Evolutionary conservation across 495 filamentous ascomycete genomes (phyloP).

Genomic region (Lineolata rhizophorae): DNA sequence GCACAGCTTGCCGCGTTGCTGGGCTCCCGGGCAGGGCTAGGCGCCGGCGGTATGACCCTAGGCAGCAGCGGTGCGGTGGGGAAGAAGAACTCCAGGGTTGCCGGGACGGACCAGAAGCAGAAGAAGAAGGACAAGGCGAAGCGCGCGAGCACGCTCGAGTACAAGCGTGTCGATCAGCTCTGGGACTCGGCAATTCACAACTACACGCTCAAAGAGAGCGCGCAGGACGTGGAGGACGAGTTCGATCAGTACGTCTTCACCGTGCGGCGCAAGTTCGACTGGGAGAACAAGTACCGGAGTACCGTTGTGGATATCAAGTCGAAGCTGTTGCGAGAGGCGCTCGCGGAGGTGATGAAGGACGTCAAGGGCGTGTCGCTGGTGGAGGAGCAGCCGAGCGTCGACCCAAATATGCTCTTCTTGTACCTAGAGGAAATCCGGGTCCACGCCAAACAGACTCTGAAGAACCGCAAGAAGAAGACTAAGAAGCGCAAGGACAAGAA

Average conservation of each 20-base stretch:
- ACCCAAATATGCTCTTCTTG: constrained; percentile 77
- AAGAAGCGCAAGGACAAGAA: constrained; percentile 44
- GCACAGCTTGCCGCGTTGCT: too few relatives aligned
- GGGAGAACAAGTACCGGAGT: constrained; percentile 64
- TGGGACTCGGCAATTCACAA: constrained; percentile 40
- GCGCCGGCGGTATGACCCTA: too few relatives aligned
- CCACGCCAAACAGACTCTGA: constrained; percentile 22
- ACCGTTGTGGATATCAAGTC: constrained; percentile 78
- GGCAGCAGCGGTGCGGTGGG: too few relatives aligned
- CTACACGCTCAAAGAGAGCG: constrained; percentile 64
- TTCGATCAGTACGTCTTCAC: constrained; percentile 76
- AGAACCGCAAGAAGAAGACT: constrained; percentile 40
- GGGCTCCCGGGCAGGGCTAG: too few relatives aligned
- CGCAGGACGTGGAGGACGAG: constrained; percentile 50
- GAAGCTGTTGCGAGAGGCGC: constrained; percentile 47
- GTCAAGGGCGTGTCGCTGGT: constrained; percentile 66
- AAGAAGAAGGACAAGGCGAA: constrained; percentile 5
- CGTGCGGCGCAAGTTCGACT: constrained; percentile 66
- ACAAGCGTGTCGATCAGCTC: constrained; percentile 66
- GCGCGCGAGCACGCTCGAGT: constrained; percentile 35
- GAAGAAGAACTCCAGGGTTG: constrained; percentile 1
- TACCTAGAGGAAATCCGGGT: constrained; percentile 58
- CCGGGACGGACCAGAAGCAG: constrained; percentile 1
- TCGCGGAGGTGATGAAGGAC: constrained; percentile 56
- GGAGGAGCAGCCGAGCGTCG: constrained; percentile 50